Conservation (phyloP, 176 grass and related monocot genomes). For the Lolium multiflorum region DNA sequence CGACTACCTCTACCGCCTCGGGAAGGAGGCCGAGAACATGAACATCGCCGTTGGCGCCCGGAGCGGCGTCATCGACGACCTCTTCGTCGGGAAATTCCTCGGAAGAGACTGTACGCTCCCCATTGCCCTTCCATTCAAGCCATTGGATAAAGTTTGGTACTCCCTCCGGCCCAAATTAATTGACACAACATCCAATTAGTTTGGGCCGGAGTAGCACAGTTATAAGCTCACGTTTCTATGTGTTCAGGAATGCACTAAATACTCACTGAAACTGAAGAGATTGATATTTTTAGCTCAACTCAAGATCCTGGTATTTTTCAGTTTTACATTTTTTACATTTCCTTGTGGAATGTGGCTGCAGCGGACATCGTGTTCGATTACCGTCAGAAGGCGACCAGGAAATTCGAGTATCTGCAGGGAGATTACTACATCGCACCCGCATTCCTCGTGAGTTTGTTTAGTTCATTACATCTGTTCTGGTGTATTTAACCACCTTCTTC, state of each 20-base stretch:
- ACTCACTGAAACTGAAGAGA: background rate
- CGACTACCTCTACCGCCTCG: slow-evolving; percentile 90
- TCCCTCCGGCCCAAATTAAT: no score
- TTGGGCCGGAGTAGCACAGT: no score
- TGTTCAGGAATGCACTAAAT: background rate
- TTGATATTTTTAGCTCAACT: background rate
- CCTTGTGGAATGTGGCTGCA: slow-evolving; percentile 47
- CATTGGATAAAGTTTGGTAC: no score
- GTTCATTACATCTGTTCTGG: background rate
- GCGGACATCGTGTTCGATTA: slow-evolving; percentile 97
- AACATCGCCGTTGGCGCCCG: slow-evolving; percentile 83
- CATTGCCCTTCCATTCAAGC: no score
- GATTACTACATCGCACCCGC: slow-evolving; percentile 92
- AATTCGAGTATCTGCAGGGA: slow-evolving; percentile 85
- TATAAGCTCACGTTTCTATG: no score
- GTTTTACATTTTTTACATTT: background rate
- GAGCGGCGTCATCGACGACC: slow-evolving; percentile 70
- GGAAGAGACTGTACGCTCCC: slow-evolving; percentile 79
- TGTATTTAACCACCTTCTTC: background rate
- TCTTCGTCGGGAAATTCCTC: slow-evolving; percentile 90
- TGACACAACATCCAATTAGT: no score
- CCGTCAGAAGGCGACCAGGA: slow-evolving; percentile 87
- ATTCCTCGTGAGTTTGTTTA: slow-evolving; percentile 76
- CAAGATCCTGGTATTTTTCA: background rate
- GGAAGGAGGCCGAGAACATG: slow-evolving; percentile 90